These are phyloP conservation scores for Aspergillus piperis DNA, from an alignment of 2,329 filamentous ascomycete species.

Conservation along the genomic window DNA sequence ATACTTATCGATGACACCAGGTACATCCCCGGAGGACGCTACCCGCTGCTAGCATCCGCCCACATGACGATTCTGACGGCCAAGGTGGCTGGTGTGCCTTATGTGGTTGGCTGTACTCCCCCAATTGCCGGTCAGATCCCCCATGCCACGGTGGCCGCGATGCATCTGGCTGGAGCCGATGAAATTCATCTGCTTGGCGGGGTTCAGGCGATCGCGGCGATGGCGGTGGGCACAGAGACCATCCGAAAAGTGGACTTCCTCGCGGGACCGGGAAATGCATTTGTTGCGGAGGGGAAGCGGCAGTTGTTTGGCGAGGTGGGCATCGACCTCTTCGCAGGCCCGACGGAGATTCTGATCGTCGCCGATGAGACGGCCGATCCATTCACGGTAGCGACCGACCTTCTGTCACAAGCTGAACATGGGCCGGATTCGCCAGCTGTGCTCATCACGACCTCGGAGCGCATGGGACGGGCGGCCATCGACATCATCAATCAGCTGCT, in stretches of 20 bases:
- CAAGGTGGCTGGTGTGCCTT: slow-evolving; percentile 55
- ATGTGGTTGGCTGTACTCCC: slow-evolving; percentile 55
- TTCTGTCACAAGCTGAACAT: slow-evolving; percentile 55
- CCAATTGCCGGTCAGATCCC: slow-evolving; percentile 54
- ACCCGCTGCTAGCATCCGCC: slow-evolving; percentile 55
- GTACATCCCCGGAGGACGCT: slow-evolving; percentile 56
- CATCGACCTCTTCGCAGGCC: slow-evolving; percentile 57
- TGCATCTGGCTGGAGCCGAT: slow-evolving; percentile 54
- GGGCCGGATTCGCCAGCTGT: slow-evolving; percentile 55
- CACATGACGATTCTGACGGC: slow-evolving; percentile 60
- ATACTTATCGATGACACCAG: slow-evolving; percentile 15
- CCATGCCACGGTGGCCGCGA: slow-evolving; percentile 53
- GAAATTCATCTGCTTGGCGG: slow-evolving; percentile 55
- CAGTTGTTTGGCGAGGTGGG: slow-evolving; percentile 57
- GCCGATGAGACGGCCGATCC: slow-evolving; percentile 52
- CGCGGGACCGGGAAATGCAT: slow-evolving; percentile 57
- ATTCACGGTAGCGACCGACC: slow-evolving; percentile 48
- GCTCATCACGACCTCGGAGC: slow-evolving; percentile 51
- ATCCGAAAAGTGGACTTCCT: slow-evolving; percentile 55
- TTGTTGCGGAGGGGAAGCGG: slow-evolving; percentile 57
- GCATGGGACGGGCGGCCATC: slow-evolving; percentile 44
- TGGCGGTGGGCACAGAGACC: slow-evolving; percentile 54
- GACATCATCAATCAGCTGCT: slow-evolving; percentile 42
- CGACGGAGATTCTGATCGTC: slow-evolving; percentile 56
- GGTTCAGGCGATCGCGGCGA: slow-evolving; percentile 55